Evolutionary conservation across 1,284 basidiomycete genomes (phyloP).

Genomic region (Vanrija sp.): DNA sequence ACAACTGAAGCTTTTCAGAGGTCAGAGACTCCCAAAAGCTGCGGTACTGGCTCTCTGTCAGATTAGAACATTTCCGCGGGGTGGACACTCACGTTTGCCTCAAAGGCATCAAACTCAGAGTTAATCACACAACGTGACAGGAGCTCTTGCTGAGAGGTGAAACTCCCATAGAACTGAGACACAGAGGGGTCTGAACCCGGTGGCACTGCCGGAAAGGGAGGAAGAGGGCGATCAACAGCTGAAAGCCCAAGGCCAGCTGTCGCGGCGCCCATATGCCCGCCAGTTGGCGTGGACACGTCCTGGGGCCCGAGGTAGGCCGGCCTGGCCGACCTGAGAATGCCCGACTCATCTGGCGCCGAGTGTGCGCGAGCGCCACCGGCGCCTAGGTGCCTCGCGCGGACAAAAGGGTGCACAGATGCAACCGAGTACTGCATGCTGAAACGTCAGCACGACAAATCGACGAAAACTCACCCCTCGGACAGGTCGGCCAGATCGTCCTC

Average conservation of each 20-base stretch:
- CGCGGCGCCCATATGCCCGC: constrained; percentile 2
- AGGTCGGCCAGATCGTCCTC: constrained; percentile 32
- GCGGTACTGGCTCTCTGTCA: constrained; percentile 21
- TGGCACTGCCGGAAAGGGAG: constrained; percentile 27
- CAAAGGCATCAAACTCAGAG: constrained; percentile 34
- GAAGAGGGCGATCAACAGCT: constrained; percentile 10
- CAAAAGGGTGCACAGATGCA: constrained; percentile 8
- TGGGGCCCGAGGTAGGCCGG: constrained; percentile 9
- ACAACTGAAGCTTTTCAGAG: constrained; percentile 16
- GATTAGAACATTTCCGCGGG: not conserved
- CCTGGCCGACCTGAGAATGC: constrained; percentile 11
- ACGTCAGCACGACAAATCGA: not conserved
- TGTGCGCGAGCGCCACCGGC: not conserved
- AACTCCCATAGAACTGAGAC: constrained; percentile 30
- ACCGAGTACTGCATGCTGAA: constrained; percentile 4
- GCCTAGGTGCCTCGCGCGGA: not conserved
- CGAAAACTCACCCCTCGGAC: constrained; percentile 3
- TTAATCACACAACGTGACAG: constrained; percentile 23
- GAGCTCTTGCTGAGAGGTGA: constrained; percentile 31
- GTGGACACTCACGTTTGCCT: constrained; percentile 27
- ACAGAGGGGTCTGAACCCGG: constrained; percentile 9
- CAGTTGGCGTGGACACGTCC: not conserved
- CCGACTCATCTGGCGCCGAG: constrained; percentile 3
- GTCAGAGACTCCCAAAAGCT: constrained; percentile 31
- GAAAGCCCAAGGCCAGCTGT: constrained; percentile 1